A percentile compares a stretch with the other conserved stretches of the same genome.
Evolutionary conservation across 495 filamentous ascomycete species (phyloP).

Genomic region (Penicillium ochrochloron): DNA sequence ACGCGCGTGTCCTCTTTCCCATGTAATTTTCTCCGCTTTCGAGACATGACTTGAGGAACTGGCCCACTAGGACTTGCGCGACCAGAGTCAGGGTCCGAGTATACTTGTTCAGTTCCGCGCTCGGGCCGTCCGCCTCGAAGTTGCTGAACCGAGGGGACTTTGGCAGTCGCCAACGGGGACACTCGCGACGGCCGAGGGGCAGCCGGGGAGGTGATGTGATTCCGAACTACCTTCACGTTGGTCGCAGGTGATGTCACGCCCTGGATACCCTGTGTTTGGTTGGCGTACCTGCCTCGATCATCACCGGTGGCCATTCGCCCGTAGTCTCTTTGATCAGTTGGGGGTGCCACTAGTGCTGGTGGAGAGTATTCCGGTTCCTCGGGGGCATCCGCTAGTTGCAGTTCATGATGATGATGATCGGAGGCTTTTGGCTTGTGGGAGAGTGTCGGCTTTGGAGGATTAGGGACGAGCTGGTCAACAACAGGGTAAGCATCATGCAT

Average conservation of each 20-base stretch:
- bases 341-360: constrained; percentile 48
- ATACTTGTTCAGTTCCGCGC: constrained; percentile 32
- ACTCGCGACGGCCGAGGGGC: constrained; percentile 84
- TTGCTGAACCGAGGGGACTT: constrained; percentile 56
- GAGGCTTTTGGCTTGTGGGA: constrained; percentile 25
- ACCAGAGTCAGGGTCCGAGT: constrained; percentile 30
- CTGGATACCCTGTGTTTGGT: constrained; percentile 29
- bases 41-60: constrained; percentile 41
- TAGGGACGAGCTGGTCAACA: constrained; percentile 44
- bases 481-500: constrained; percentile 53
- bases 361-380: constrained; percentile 59
- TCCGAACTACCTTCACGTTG: constrained; percentile 57
- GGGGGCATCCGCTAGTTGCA: constrained; percentile 33
- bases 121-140: constrained; percentile 33
- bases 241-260: constrained; percentile 33
- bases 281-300: constrained; percentile 26
- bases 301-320: constrained; percentile 26
- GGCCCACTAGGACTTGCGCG: constrained; percentile 45
- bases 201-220: constrained; percentile 70
- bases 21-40: constrained; percentile 54
- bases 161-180: constrained; percentile 71
- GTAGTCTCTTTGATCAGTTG: constrained; percentile 37
- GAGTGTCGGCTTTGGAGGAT: constrained; percentile 38
- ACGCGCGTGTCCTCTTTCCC: constrained; percentile 40
- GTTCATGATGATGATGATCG: constrained; percentile 28